Conservation (phyloP, 306 rosid genomes). For the Rubus idaeus region DNA sequence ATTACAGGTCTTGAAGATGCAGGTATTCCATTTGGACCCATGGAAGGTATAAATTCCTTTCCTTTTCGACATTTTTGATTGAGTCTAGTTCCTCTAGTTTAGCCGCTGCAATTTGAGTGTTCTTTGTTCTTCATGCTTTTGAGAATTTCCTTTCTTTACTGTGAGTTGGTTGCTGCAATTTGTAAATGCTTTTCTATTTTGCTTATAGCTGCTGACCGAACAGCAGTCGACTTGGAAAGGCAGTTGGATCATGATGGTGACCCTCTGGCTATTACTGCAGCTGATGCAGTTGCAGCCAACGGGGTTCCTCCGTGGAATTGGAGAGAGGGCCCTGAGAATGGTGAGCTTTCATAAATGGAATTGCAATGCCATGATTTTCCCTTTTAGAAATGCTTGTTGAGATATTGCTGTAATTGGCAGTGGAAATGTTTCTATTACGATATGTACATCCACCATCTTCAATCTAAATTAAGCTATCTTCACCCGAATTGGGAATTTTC, state of each 20-base stretch:
- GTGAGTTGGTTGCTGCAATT: not conserved
- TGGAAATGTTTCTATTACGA: not conserved
- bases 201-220: slow-evolving; percentile 58
- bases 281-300: slow-evolving; percentile 68
- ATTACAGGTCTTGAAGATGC: slow-evolving; percentile 70
- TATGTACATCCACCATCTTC: too few species aligned
- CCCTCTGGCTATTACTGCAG: slow-evolving; percentile 76
- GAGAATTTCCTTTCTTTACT: too few species aligned
- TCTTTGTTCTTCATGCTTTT: not conserved
- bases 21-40: slow-evolving; percentile 69
- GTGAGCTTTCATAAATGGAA: slow-evolving; percentile 30
- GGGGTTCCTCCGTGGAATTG: slow-evolving; percentile 91
- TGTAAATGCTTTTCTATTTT: not conserved
- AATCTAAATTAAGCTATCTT: not conserved
- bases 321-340: slow-evolving; percentile 83
- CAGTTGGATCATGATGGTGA: slow-evolving; percentile 78
- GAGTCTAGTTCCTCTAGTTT: not conserved
- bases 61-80: not conserved
- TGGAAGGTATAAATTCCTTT: slow-evolving; percentile 58
- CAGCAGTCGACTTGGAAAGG: slow-evolving; percentile 76
- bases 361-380: not conserved
- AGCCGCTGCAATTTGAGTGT: not conserved
- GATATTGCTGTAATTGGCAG: not conserved
- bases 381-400: not conserved
- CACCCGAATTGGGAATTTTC: not conserved